Evolutionary conservation across 2,329 filamentous ascomycete species (phyloP), one percentile per base, ranked within the genome.

Genomic region (Dactylellina parvicollis): DNA sequence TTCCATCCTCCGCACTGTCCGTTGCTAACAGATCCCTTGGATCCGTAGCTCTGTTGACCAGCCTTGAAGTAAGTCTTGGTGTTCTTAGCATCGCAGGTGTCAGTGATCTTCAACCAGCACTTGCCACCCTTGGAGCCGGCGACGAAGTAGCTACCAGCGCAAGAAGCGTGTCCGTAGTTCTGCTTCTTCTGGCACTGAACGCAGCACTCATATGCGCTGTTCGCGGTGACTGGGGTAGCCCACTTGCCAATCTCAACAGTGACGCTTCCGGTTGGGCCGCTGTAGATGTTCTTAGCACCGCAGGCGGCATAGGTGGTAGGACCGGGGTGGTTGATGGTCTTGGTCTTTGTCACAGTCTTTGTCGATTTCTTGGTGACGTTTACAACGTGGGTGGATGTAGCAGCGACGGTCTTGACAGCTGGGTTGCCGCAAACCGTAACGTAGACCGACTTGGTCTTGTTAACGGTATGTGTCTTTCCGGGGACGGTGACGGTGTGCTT

Each of bases 261-360:
- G 22, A 61, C 55, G 20, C 28, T 26, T 3, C 55, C 47, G 3
- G 16, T 20, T 2, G 46, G 12, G 18, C 52, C 52, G 36, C 18
- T 26, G 36, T 56, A 56, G 10, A 56, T 3, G 20, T 56, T 56
- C 10, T 42, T 9, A 18, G 52, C 30, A 9, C 36, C 26, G 28
- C 64, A 69, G 12, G 64, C 55, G 3, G 38, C 46, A 28, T 69
- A 47, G n/a, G 16, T 46, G 2, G 64, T 69, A 24, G 44, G 14
- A 18, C 55, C 22, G 26, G 64, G 1, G 28, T n/a, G 3, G 10
- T 4, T 14, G n/a, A 24, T 10, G 32, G 34, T 42, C 22, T 42
- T 42, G 22, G 52, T 56, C 22, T 42, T 56, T 2, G 64, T 69
- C 7, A 49, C 38, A 5, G 54, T 69, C 1, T 16, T 20, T 3